Evolutionary conservation across 2,329 filamentous ascomycete genomes (phyloP).

Genomic region (Colletotrichum tropicale): DNA sequence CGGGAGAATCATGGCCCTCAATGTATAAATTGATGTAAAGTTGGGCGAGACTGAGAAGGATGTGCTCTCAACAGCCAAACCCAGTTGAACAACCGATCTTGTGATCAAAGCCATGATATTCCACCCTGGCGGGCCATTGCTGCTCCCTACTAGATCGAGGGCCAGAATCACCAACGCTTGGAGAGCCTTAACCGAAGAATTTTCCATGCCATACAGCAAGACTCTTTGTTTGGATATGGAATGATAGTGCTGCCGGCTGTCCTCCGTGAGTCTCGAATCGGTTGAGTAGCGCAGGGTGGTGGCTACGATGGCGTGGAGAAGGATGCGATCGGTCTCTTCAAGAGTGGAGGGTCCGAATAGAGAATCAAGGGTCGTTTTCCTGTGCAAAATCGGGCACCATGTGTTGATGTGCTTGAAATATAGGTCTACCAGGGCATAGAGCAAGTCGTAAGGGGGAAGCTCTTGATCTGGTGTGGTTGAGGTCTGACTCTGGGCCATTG

Average conservation of each 20-base stretch:
- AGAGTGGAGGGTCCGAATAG: conserved; percentile 79
- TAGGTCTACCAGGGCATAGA: conserved; percentile 75
- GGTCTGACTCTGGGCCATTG: conserved; percentile 52
- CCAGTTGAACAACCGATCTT: conserved; percentile 85
- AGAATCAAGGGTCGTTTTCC: conserved; percentile 79
- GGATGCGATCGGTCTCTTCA: conserved; percentile 80
- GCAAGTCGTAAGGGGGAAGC: conserved; percentile 75
- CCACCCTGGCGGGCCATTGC: conserved; percentile 91
- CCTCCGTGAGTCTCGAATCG: conserved; percentile 75
- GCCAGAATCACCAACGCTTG: conserved; percentile 89
- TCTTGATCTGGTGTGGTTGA: conserved; percentile 64
- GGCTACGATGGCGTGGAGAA: conserved; percentile 88
- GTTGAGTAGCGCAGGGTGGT: conserved; percentile 85
- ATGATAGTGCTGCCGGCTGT: conserved; percentile 77
- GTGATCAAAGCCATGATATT: conserved; percentile 90
- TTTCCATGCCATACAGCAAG: conserved; percentile 84
- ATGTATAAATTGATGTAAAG: conserved; percentile 86
- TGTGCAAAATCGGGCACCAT: conserved; percentile 90
- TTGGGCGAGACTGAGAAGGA: conserved; percentile 79
- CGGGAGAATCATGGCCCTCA: conserved; percentile 83
- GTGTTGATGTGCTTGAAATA: conserved; percentile 84
- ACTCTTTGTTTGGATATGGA: conserved; percentile 85
- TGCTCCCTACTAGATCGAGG: conserved; percentile 82
- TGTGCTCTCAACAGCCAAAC: conserved; percentile 81
- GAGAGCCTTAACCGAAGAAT: conserved; percentile 85